These are phyloP conservation scores for Endogone sp. DNA, from an alignment of 192 early-diverging fungal species.

Conservation along the genomic window DNA sequence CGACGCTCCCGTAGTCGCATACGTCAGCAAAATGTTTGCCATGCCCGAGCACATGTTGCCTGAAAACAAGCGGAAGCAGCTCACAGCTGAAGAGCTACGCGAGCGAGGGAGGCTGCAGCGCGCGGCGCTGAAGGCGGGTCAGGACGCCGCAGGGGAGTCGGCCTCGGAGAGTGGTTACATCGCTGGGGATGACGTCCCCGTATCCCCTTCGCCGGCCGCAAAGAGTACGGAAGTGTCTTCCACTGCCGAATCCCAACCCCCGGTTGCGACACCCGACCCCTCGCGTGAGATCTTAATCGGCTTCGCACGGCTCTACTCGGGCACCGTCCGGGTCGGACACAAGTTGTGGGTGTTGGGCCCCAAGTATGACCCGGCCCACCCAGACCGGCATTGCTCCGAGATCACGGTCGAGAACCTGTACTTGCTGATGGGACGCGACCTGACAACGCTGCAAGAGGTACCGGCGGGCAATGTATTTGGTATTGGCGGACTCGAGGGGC, in stretches of 20 bases:
- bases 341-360: conserved; percentile 87
- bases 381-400: conserved; percentile 58
- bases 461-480: conserved; percentile 97
- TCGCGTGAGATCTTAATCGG: conserved; percentile 73
- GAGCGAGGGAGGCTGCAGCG: conserved; percentile 60
- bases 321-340: conserved; percentile 83
- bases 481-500: conserved; percentile 81
- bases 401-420: conserved; percentile 78
- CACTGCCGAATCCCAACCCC: conserved; percentile 34
- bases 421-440: conserved; percentile 96
- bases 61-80: conserved; percentile 59
- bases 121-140: conserved; percentile 23
- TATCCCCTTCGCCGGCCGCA: conserved; percentile 14
- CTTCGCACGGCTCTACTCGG: conserved; percentile 93
- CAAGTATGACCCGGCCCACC: conserved; percentile 77
- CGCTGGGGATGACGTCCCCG: conserved; percentile 16
- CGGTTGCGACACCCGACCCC: conserved; percentile 27
- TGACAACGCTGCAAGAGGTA: conserved; percentile 77
- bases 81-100: conserved; percentile 87
- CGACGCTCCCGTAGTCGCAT: conserved; percentile 71
- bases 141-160: conserved; percentile 17
- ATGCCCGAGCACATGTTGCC: conserved; percentile 75
- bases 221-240: conserved; percentile 27
- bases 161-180: too few species aligned
- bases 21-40: conserved; percentile 93